Percentiles rank a stretch among this genome's conserved stretches.
phyloP scores from a whole-genome alignment of 192 early-diverging fungal genomes.

The Podila epigama region DNA sequence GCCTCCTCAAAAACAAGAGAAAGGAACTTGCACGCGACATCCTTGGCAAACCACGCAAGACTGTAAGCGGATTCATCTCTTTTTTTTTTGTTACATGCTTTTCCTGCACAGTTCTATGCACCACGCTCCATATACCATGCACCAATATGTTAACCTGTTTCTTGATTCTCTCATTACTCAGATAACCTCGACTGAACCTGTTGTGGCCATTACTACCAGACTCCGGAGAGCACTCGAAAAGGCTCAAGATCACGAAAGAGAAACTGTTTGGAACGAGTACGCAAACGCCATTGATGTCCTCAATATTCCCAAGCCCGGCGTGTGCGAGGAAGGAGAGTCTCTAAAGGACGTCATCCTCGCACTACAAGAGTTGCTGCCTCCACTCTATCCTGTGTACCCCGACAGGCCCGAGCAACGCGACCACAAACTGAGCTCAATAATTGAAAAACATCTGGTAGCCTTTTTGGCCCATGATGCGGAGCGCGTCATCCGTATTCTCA shows the following conservation, averaged over 20 bases:
- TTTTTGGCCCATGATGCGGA: conserved; percentile 20
- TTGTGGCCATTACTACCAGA: conserved; percentile 13
- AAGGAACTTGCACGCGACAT: conserved; percentile 17
- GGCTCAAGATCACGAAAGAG: conserved; percentile 25
- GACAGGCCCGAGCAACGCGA: conserved; percentile 2
- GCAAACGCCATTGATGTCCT: conserved; percentile 10
- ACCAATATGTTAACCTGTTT: background rate
- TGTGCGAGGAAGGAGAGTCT: conserved; percentile 21
- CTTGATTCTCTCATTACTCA: background rate
- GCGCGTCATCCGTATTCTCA: conserved; percentile 23
- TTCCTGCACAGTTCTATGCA: background rate
- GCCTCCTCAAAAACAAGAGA: conserved; percentile 12
- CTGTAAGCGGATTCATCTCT: conserved; percentile 7
- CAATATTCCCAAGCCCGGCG: conserved; percentile 11
- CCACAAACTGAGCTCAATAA: conserved; percentile 13
- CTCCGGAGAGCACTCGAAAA: conserved; percentile 11
- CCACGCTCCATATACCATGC: background rate
- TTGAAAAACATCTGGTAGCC: conserved; percentile 11
- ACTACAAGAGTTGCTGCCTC: conserved; percentile 26
- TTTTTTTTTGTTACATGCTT: background rate
- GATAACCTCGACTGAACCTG: background rate
- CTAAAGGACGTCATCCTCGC: conserved; percentile 26
- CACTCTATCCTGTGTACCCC: conserved; percentile 11
- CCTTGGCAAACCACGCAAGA: conserved; percentile 20
- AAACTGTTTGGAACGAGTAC: conserved; percentile 22